Evolutionary conservation across 495 filamentous ascomycete species (phyloP), one percentile per base, ranked within the genome.

Genomic region (Usnea hakonensis): DNA sequence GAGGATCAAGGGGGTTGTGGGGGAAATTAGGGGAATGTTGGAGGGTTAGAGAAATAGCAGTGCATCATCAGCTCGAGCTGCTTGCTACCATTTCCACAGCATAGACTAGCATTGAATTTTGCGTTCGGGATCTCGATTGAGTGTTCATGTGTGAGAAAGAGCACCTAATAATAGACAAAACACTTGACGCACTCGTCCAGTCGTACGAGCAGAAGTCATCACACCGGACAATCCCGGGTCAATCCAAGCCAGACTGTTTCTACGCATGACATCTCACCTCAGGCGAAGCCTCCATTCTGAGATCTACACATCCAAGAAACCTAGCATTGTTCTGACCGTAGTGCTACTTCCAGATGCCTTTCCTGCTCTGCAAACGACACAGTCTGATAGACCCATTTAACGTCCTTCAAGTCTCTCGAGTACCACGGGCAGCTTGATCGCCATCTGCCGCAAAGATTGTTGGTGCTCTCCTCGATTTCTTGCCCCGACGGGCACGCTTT

Each of bases 1-100:
- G 21, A 73, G 79, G 54, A 70, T 79, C 50, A 80, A 75, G 70
- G 72, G 76, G n/a, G 69, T 82, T 14, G 70, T 79, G 50, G 71
- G 64, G 30, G 79, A 82, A 69, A 78, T 81, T 38, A 71, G 66
- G 33, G 70, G 69, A 58, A 48, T 68, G 50, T 62, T 79, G 57
- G 56, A 60, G n/a, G 53, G 11, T 19, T 61, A 44, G 52, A 35
- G 9, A n/a, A 30, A 37, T 23, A 36, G 7, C 17, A 21, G 13
- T 11, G 23, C 23, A 50, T 14, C 14, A 5, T 4, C 46, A 21
- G 41, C 2, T 35, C 33, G 26, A 32, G 43, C 14, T 52, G 13
- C 40, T 28, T 32, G 23, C 41, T 54, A 41, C 11, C 17, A 9
- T 14, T 61, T 17, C 0, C 19, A 13, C 5, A 28, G 2, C 28